These are phyloP conservation scores for Astragalus membranaceus DNA, from an alignment of 306 rosid genomes.

Conservation along the genomic window DNA sequence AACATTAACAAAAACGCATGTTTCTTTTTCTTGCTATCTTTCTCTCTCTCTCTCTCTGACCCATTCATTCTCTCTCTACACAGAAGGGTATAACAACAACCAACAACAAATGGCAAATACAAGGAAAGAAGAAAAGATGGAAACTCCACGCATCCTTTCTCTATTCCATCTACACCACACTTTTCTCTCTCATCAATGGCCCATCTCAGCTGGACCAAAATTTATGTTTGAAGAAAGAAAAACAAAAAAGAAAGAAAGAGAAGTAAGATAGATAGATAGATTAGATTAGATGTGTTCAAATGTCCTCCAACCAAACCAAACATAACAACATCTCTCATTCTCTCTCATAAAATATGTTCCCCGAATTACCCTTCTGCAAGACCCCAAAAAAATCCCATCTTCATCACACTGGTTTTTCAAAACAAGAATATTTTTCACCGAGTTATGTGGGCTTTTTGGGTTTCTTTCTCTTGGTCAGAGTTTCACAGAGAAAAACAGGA, in stretches of 20 bases:
- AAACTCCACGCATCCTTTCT: constrained; percentile 52
- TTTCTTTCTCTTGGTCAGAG: constrained; percentile 89
- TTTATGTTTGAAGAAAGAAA: constrained; percentile 49
- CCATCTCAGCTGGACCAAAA: constrained; percentile 99
- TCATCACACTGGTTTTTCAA: constrained; percentile 90
- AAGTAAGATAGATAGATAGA: constrained; percentile 3
- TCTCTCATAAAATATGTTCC: constrained; percentile 39
- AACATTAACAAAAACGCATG: neutral
- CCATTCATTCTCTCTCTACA: constrained; percentile 39
- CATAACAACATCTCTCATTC: constrained; percentile 21
- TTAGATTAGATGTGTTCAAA: constrained; percentile 55
- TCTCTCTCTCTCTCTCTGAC: constrained; percentile 19
- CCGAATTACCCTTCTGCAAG: constrained; percentile 99
- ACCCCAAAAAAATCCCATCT: constrained; percentile 92
- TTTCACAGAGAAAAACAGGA: constrained; percentile 90
- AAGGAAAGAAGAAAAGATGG: constrained; percentile 58
- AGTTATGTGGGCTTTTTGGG: constrained; percentile 98
- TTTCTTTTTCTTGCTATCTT: neutral
- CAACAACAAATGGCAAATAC: constrained; percentile 29
- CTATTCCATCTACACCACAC: constrained; percentile 47
- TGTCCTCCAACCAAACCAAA: constrained; percentile 98
- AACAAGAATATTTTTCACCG: constrained; percentile 72
- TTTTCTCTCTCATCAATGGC: constrained; percentile 70
- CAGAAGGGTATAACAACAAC: constrained; percentile 7
- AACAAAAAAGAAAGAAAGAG: constrained; percentile 37